Evolutionary conservation across 2,329 filamentous ascomycete species (phyloP).

Genomic region (Orbilia brochopaga): DNA sequence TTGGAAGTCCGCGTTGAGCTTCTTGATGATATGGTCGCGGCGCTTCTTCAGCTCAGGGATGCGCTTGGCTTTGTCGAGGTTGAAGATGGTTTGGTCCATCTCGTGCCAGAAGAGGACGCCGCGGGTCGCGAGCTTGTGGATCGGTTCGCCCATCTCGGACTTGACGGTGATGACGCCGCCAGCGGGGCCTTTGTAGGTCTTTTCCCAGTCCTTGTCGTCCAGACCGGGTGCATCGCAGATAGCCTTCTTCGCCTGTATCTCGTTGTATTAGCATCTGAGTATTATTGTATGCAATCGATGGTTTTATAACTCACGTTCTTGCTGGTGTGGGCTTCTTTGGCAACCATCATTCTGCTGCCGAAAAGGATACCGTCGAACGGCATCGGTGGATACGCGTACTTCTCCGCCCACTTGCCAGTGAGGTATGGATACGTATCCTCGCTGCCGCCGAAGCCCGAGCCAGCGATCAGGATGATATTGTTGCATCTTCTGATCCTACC

Average conservation of each 20-base stretch:
- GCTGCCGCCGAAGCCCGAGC: slow-evolving; percentile 87
- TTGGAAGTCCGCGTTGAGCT: slow-evolving; percentile 93
- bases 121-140: slow-evolving; percentile 96
- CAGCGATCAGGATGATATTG: slow-evolving; percentile 87
- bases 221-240: slow-evolving; percentile 86
- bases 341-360: slow-evolving; percentile 91
- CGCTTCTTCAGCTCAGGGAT: slow-evolving; percentile 86
- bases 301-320: slow-evolving; percentile 61
- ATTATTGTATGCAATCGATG: neutral
- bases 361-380: slow-evolving; percentile 91
- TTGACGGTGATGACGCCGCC: slow-evolving; percentile 95
- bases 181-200: slow-evolving; percentile 87
- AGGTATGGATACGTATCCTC: slow-evolving; percentile 93
- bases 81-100: slow-evolving; percentile 99
- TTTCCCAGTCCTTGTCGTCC: slow-evolving; percentile 83
- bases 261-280: slow-evolving; percentile 14
- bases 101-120: slow-evolving; percentile 94
- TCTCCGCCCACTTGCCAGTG: slow-evolving; percentile 84
- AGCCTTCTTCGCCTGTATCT: slow-evolving; percentile 74
- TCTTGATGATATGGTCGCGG: slow-evolving; percentile 89
- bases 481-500: slow-evolving; percentile 80
- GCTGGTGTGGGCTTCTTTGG: slow-evolving; percentile 89
- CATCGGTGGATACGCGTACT: slow-evolving; percentile 88
- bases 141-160: slow-evolving; percentile 99
- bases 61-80: slow-evolving; percentile 91